Conservation (phyloP, 176 grass and related monocot species). For the Musa beccarii region DNA sequence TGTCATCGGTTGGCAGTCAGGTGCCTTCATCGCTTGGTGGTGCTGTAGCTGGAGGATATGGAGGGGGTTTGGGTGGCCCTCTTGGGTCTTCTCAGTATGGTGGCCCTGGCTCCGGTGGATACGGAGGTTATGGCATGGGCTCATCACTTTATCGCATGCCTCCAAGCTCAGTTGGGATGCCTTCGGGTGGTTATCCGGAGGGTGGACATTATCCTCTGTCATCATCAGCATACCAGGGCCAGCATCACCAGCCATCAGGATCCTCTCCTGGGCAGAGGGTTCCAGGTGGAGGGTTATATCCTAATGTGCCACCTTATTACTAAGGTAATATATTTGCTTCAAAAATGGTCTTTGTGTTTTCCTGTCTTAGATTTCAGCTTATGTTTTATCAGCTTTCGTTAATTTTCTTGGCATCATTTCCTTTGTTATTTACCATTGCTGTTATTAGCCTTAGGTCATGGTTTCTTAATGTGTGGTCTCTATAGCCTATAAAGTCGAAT, state of each 20-base stretch:
- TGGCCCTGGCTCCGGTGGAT: slow-evolving; percentile 44
- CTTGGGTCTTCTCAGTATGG: slow-evolving; percentile 19
- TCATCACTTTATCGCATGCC: slow-evolving; percentile 52
- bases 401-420: background rate
- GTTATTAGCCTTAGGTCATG: background rate
- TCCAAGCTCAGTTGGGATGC: slow-evolving; percentile 36
- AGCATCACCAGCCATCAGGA: slow-evolving; percentile 44
- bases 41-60: slow-evolving; percentile 39
- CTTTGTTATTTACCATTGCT: background rate
- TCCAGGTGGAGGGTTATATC: slow-evolving; percentile 50
- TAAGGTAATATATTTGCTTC: slow-evolving; percentile 50
- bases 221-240: slow-evolving; percentile 46
- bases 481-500: too few relatives aligned
- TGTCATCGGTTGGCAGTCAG: slow-evolving; percentile 35
- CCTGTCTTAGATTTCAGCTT: background rate
- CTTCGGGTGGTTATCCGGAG: slow-evolving; percentile 45
- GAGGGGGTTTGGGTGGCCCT: slow-evolving; percentile 42
- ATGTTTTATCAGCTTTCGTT: background rate
- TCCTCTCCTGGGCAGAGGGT: slow-evolving; percentile 52
- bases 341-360: background rate
- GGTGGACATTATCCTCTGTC: slow-evolving; percentile 53
- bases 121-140: slow-evolving; percentile 52
- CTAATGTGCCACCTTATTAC: slow-evolving; percentile 75
- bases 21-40: slow-evolving; percentile 3
- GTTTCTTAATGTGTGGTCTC: background rate